phyloP scores from a whole-genome alignment of 352 stramenopile species.

The Globisporangium radiosum region DNA sequence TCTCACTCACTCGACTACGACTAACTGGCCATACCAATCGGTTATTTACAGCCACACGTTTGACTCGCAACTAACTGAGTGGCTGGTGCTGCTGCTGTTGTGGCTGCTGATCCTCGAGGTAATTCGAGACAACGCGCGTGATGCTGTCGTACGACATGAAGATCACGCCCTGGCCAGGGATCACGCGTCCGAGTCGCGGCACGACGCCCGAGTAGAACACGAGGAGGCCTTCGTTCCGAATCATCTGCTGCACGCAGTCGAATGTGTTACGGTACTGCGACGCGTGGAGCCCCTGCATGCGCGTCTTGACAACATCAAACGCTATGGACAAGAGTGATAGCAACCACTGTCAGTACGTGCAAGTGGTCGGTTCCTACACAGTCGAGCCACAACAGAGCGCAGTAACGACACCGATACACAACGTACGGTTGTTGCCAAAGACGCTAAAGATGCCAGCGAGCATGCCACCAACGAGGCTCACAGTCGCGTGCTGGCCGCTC shows the following conservation, averaged over 20 bases:
- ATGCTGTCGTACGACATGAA: conserved; percentile 93
- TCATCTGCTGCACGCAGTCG: conserved; percentile 83
- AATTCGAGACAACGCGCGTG: conserved; percentile 38
- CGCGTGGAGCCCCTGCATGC: conserved; percentile 75
- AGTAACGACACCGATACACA: conserved; percentile 6
- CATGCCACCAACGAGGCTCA: conserved; percentile 94
- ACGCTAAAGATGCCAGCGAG: conserved; percentile 94
- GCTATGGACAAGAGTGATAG: conserved; percentile 19
- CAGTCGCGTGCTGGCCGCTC: conserved; percentile 58
- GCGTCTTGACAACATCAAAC: conserved; percentile 90
- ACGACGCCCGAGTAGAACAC: conserved; percentile 93
- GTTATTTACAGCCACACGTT: no score
- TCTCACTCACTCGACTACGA: no score
- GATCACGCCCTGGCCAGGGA: conserved; percentile 96
- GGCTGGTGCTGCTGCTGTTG: neutral
- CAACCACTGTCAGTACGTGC: neutral
- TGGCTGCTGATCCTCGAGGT: conserved; percentile 28
- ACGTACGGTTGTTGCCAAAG: conserved; percentile 94
- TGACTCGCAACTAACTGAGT: neutral
- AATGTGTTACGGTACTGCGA: conserved; percentile 73
- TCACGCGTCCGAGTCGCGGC: conserved; percentile 89
- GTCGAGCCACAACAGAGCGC: no score
- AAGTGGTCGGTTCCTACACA: no score
- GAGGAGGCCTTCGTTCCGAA: conserved; percentile 64
- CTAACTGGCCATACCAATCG: no score